phyloP scores from a whole-genome alignment of 2,329 filamentous ascomycete genomes.

The Diaporthe humulicola region DNA sequence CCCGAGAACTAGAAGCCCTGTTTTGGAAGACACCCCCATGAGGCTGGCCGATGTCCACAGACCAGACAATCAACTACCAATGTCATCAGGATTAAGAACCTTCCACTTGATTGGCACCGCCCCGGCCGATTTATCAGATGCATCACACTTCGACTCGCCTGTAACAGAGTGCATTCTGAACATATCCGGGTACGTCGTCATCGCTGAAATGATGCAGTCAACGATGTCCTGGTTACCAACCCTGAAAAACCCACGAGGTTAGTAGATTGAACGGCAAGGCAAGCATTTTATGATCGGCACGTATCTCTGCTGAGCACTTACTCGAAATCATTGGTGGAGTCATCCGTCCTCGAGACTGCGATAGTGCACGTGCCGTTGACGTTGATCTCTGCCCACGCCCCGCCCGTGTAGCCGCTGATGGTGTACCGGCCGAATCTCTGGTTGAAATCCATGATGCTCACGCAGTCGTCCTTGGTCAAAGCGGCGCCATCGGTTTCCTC shows the following conservation, averaged over 20 bases:
- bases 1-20: background rate
- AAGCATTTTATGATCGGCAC: fast-evolving
- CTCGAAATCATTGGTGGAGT: background rate
- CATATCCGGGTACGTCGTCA: background rate
- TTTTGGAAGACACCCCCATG: background rate
- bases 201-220: background rate
- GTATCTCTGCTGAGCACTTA: background rate
- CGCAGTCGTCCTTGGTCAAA: background rate
- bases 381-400: constrained; percentile 1
- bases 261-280: background rate
- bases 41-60: background rate
- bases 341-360: background rate
- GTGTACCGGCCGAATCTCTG: background rate
- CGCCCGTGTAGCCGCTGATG: background rate
- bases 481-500: background rate
- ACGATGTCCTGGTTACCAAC: constrained; percentile 15
- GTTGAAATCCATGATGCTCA: background rate
- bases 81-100: constrained; percentile 3
- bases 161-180: background rate
- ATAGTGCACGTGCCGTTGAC: background rate
- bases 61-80: background rate
- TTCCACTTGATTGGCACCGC: constrained; percentile 10
- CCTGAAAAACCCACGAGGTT: background rate
- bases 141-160: background rate
- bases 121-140: background rate